phyloP scores from a whole-genome alignment of 139 green algal genomes.

The Microglena sp. region DNA sequence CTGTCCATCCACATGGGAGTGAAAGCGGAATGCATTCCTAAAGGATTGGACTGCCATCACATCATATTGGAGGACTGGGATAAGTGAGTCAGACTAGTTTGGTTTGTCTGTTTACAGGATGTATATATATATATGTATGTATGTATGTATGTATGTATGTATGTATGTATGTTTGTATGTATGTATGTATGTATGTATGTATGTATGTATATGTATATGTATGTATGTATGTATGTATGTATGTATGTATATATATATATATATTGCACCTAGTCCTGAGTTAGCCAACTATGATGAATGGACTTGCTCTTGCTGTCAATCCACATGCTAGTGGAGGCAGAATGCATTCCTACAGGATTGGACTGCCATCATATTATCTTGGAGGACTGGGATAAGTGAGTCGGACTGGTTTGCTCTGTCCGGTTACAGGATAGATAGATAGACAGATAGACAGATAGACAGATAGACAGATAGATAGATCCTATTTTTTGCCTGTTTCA shows the following conservation, averaged over 20 bases:
- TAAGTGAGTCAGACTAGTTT: constrained; percentile 8
- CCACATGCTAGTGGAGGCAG: constrained; percentile 75
- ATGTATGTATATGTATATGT: neutral
- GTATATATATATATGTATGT: neutral
- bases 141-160: neutral
- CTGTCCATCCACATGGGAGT: constrained; percentile 88
- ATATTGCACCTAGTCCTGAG: no score
- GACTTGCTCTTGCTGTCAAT: constrained; percentile 90
- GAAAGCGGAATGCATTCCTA: constrained; percentile 53
- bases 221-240: neutral
- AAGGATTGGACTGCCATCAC: constrained; percentile 74
- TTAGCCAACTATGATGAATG: no score
- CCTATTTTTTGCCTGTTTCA: neutral
- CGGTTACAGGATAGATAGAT: neutral
- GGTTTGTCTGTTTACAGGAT: neutral
- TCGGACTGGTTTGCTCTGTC: neutral
- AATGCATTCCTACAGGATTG: constrained; percentile 49
- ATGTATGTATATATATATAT: neutral
- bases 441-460: no score
- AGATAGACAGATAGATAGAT: neutral
- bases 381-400: constrained; percentile 71
- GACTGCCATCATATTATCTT: constrained; percentile 91
- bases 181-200: neutral
- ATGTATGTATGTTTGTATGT: neutral
- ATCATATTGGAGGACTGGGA: constrained; percentile 90